A percentile compares a stretch with the other conserved stretches of the same genome.
Evolutionary conservation across 805 yeast species (phyloP).

Genomic region (Metschnikowia hibisci): DNA sequence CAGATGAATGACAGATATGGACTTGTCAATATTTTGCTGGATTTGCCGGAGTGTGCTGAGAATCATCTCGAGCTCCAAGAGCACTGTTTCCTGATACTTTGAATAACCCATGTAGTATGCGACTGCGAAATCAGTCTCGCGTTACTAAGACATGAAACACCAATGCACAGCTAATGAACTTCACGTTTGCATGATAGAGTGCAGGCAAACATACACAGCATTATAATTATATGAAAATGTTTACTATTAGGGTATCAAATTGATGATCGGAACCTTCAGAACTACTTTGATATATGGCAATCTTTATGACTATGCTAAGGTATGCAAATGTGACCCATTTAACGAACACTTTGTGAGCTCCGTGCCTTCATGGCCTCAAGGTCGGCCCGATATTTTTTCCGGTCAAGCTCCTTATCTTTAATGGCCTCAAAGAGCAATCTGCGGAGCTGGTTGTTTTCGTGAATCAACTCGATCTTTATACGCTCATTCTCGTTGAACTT

Average conservation of each 20-base stretch:
- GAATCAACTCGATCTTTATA: slow-evolving; percentile 31
- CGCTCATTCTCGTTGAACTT: slow-evolving; percentile 37
- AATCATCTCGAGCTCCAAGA: slow-evolving; percentile 33
- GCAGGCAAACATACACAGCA: too few relatives aligned
- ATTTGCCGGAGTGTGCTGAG: slow-evolving; percentile 30
- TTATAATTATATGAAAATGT: too few relatives aligned
- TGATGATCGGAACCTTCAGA: too few relatives aligned
- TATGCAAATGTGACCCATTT: neutral
- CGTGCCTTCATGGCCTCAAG: slow-evolving; percentile 4
- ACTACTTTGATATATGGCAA: too few relatives aligned
- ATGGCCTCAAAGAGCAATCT: slow-evolving; percentile 28
- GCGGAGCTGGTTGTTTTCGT: slow-evolving; percentile 34
- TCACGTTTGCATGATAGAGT: too few relatives aligned
- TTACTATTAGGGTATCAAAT: too few relatives aligned
- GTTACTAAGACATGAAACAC: too few relatives aligned
- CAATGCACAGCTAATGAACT: too few relatives aligned
- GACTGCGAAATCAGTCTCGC: neutral
- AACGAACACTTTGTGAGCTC: neutral
- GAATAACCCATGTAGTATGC: neutral
- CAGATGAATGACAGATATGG: slow-evolving; percentile 22
- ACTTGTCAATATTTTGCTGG: slow-evolving; percentile 24
- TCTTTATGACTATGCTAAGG: slow-evolving; percentile 3
- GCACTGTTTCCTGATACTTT: slow-evolving; percentile 23
- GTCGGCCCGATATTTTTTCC: slow-evolving; percentile 16
- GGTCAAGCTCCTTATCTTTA: slow-evolving; percentile 23